Evolutionary conservation across 495 filamentous ascomycete genomes (phyloP).

Genomic region (Aspergillus asperescens): DNA sequence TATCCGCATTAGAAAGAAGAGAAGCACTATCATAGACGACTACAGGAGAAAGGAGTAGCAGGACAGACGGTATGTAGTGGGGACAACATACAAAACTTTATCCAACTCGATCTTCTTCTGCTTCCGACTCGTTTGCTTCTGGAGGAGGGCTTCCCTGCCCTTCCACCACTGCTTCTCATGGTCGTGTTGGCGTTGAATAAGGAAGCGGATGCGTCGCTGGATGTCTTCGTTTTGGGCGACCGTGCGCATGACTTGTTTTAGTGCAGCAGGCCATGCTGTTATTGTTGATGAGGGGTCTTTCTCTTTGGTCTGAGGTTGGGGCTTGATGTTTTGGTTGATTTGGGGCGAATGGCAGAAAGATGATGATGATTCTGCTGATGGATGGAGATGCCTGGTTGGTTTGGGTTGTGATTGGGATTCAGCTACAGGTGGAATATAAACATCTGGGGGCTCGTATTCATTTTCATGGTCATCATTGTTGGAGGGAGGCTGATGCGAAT

Average conservation of each 20-base stretch:
- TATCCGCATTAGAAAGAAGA: not conserved
- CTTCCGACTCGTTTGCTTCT: constrained; percentile 43
- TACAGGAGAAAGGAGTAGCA: not conserved
- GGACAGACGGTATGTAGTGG: not conserved
- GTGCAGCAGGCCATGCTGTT: constrained; percentile 58
- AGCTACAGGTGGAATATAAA: not conserved
- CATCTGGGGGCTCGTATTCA: constrained; percentile 25
- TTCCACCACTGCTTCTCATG: constrained; percentile 64
- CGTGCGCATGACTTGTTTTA: constrained; percentile 57
- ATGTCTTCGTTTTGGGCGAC: constrained; percentile 47
- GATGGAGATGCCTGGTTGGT: not conserved
- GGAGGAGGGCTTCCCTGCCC: constrained; percentile 45
- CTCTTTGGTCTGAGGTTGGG: not conserved
- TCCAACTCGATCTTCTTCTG: constrained; percentile 52
- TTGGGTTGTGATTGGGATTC: constrained; percentile 8
- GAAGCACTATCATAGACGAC: too few relatives aligned
- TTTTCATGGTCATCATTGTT: constrained; percentile 20
- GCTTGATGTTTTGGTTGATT: constrained; percentile 3
- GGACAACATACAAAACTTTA: constrained; percentile 38
- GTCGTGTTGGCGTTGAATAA: constrained; percentile 59
- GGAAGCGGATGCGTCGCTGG: constrained; percentile 38
- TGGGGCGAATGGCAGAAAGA: constrained; percentile 13
- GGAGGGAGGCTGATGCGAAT: constrained; percentile 4
- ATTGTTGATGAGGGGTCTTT: constrained; percentile 46
- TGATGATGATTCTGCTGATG: not conserved